phyloP scores from a whole-genome alignment of 1,284 basidiomycete species.

The Boletus semigastroideus region DNA sequence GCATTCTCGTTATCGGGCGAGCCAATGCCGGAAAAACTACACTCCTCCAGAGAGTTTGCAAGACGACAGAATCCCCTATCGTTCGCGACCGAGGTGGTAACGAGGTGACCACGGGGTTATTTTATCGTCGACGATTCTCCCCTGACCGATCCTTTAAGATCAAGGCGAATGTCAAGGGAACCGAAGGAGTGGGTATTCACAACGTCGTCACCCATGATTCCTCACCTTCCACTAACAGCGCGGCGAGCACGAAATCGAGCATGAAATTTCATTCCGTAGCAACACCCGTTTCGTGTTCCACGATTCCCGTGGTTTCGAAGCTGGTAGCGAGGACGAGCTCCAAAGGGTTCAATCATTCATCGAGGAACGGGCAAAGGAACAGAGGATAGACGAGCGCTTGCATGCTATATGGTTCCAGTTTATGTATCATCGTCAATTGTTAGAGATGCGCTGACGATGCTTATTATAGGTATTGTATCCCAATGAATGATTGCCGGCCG shows the following conservation, averaged over 20 bases:
- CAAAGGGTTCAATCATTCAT: constrained; percentile 22
- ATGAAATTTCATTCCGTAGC: constrained; percentile 27
- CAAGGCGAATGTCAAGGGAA: not conserved
- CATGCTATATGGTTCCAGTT: constrained; percentile 29
- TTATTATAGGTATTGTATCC: no score
- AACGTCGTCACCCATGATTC: not conserved
- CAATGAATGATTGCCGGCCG: no score
- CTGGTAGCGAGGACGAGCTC: constrained; percentile 21
- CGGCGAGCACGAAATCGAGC: constrained; percentile 32
- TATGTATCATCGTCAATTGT: no score
- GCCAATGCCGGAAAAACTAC: constrained; percentile 4
- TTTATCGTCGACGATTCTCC: not conserved
- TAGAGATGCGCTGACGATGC: no score
- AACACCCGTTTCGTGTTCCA: constrained; percentile 10
- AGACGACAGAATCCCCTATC: constrained; percentile 1
- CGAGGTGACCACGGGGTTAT: not conserved
- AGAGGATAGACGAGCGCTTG: constrained; percentile 10
- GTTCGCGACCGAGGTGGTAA: not conserved
- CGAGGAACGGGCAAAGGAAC: not conserved
- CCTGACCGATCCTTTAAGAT: not conserved
- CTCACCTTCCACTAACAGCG: constrained; percentile 16
- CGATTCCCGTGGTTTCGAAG: constrained; percentile 32
- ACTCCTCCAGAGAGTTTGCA: constrained; percentile 2
- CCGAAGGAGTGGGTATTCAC: not conserved
- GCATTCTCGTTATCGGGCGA: constrained; percentile 3